Percentiles rank a stretch among this genome's conserved stretches.
These are phyloP conservation scores for Penicillium corylophilum DNA, from an alignment of 2,329 filamentous ascomycete genomes.

Conservation along the genomic window DNA sequence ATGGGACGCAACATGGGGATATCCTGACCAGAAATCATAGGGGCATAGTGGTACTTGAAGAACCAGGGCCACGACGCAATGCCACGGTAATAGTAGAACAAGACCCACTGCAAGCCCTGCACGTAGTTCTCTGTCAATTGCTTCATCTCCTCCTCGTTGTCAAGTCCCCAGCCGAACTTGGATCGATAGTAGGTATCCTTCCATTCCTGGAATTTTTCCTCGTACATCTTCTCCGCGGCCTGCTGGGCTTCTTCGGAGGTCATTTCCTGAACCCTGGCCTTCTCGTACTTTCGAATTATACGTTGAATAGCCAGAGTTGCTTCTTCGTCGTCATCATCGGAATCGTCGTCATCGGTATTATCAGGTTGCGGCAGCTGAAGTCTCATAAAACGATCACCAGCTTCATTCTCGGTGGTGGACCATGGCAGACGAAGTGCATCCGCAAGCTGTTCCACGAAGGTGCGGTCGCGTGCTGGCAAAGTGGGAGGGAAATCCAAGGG, in stretches of 20 bases:
- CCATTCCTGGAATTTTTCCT: slow-evolving; percentile 87
- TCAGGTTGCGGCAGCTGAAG: slow-evolving; percentile 57
- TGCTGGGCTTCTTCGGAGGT: slow-evolving; percentile 75
- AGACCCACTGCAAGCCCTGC: slow-evolving; percentile 94
- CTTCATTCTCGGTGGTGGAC: slow-evolving; percentile 62
- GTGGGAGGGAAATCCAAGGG: slow-evolving; percentile 71
- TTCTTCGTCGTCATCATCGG: slow-evolving; percentile 78
- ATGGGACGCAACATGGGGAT: neutral
- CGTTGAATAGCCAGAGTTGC: slow-evolving; percentile 78
- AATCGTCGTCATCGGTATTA: slow-evolving; percentile 58
- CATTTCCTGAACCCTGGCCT: slow-evolving; percentile 78
- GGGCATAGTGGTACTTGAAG: slow-evolving; percentile 94
- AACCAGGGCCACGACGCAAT: slow-evolving; percentile 99
- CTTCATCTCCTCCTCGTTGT: slow-evolving; percentile 75
- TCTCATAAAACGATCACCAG: slow-evolving; percentile 66
- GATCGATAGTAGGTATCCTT: slow-evolving; percentile 89
- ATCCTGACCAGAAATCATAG: slow-evolving; percentile 77
- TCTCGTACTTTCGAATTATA: slow-evolving; percentile 87
- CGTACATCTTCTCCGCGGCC: slow-evolving; percentile 79
- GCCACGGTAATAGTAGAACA: slow-evolving; percentile 96
- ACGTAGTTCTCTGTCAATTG: slow-evolving; percentile 94
- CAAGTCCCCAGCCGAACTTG: slow-evolving; percentile 86
- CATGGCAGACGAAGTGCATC: slow-evolving; percentile 65
- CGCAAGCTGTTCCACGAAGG: slow-evolving; percentile 87
- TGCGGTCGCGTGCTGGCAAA: slow-evolving; percentile 80